phyloP scores from a whole-genome alignment of 176 grass and related monocot genomes.

The Cenchrus purpureus region DNA sequence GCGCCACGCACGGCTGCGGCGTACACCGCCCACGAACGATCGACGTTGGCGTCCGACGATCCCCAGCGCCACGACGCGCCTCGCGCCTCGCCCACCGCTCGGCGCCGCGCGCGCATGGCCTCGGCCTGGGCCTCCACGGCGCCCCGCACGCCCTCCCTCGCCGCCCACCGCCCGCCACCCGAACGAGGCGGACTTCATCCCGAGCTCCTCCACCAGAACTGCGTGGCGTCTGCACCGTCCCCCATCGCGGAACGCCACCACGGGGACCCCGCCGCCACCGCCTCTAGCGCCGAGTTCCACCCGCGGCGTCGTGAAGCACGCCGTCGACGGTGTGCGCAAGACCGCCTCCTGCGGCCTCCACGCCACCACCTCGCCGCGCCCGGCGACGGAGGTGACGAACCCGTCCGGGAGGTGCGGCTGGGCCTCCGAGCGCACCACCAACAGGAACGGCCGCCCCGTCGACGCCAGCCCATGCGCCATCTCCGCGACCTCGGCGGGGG shows the following conservation, averaged over 20 bases:
- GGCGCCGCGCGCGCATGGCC: too few species aligned
- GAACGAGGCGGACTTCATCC: not conserved
- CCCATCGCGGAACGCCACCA: not conserved
- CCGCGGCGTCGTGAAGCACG: not conserved
- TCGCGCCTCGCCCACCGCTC: too few species aligned
- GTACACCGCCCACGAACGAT: too few species aligned
- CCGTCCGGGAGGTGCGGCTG: not conserved
- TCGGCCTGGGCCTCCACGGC: too few species aligned
- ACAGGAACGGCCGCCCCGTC: not conserved
- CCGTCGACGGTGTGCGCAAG: slow-evolving; percentile 54
- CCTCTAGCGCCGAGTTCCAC: too few species aligned
- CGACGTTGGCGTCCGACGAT: too few species aligned
- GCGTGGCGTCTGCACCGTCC: too few species aligned
- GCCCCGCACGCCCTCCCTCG: too few species aligned
- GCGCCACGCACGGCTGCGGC: too few species aligned
- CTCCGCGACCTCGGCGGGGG: not conserved
- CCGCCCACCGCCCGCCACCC: too few species aligned
- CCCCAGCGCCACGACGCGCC: too few species aligned
- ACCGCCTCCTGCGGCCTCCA: slow-evolving; percentile 2
- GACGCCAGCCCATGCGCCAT: not conserved
- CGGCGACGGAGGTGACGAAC: not conserved
- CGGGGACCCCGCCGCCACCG: slow-evolving; percentile 6
- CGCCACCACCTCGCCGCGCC: not conserved
- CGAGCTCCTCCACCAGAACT: not conserved
- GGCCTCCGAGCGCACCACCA: not conserved